These are phyloP conservation scores for Talaromyces marneffei DNA, from an alignment of 2,329 filamentous ascomycete species.

Conservation along the genomic window DNA sequence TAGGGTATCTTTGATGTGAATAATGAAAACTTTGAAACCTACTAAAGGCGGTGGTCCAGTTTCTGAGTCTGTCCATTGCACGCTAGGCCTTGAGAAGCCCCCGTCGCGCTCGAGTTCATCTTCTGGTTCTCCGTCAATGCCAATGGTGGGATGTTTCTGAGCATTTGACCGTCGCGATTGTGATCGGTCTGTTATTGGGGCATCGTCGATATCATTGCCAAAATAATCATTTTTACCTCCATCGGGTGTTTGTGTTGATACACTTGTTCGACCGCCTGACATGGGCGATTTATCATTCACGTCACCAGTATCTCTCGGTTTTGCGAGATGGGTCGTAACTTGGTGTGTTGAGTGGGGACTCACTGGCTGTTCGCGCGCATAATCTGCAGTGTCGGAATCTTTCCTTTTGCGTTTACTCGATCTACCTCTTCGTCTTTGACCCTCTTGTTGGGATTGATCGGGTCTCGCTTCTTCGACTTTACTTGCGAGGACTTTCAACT, in stretches of 20 bases:
- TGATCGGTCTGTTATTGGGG: background rate
- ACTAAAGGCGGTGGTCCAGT: conserved; percentile 48
- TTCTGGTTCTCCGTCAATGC: background rate
- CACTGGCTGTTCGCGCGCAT: conserved; percentile 18
- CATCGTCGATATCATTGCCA: background rate
- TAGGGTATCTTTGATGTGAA: conserved; percentile 87
- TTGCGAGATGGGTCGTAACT: conserved; percentile 12
- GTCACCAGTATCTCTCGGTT: background rate
- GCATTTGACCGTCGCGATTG: background rate
- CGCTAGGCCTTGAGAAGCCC: background rate
- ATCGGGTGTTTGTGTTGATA: conserved; percentile 2
- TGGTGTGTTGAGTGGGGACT: conserved; percentile 24
- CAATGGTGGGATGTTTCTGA: background rate
- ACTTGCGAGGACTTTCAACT: conserved; percentile 65
- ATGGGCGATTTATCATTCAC: background rate
- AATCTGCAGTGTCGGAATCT: conserved; percentile 16
- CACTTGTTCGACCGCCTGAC: background rate
- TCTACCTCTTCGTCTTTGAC: conserved; percentile 26
- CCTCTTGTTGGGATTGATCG: conserved; percentile 27
- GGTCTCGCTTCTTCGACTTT: conserved; percentile 55
- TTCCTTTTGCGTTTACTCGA: conserved; percentile 39
- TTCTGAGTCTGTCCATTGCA: background rate
- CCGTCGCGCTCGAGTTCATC: background rate
- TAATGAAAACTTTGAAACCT: conserved; percentile 76
- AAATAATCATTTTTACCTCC: background rate